A percentile compares a stretch with the other conserved stretches of the same genome.
Evolutionary conservation across 495 filamentous ascomycete genomes (phyloP).

Genomic region (Xylaria nigripes): DNA sequence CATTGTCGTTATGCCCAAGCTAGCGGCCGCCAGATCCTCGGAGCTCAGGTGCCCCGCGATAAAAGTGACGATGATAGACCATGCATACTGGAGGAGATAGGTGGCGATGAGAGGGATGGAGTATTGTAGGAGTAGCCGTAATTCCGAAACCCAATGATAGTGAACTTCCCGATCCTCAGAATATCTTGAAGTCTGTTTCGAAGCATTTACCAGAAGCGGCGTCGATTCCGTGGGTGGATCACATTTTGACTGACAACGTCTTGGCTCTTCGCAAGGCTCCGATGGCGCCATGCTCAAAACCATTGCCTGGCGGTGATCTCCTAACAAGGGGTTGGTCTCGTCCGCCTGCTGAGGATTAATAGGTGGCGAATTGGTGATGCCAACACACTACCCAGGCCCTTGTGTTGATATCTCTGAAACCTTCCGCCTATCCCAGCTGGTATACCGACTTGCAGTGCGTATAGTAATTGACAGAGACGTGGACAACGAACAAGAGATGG

Average conservation of each 20-base stretch:
- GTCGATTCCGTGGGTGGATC: slow-evolving; percentile 2
- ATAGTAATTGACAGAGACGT: neutral
- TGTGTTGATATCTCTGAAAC: neutral
- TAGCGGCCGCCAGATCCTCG: slow-evolving; percentile 54
- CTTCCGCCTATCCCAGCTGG: neutral
- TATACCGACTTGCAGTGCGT: neutral
- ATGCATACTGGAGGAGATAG: slow-evolving; percentile 66
- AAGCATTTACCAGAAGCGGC: slow-evolving; percentile 1
- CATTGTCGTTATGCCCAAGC: slow-evolving; percentile 25
- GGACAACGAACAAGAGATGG: neutral
- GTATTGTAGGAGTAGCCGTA: slow-evolving; percentile 40
- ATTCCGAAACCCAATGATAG: slow-evolving; percentile 17
- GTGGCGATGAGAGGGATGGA: slow-evolving; percentile 61
- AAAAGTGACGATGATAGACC: slow-evolving; percentile 64
- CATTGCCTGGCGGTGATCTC: neutral
- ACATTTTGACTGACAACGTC: neutral
- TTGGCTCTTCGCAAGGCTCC: neutral
- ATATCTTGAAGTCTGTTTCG: neutral
- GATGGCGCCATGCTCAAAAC: neutral
- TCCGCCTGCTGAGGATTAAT: neutral
- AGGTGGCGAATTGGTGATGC: neutral
- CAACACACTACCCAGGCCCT: neutral
- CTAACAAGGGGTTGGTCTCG: neutral
- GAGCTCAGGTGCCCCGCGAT: slow-evolving; percentile 60
- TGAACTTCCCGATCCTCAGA: neutral